These are phyloP conservation scores for Crassisporium funariophilum DNA, from an alignment of 768 basidiomycete genomes.

Conservation along the genomic window DNA sequence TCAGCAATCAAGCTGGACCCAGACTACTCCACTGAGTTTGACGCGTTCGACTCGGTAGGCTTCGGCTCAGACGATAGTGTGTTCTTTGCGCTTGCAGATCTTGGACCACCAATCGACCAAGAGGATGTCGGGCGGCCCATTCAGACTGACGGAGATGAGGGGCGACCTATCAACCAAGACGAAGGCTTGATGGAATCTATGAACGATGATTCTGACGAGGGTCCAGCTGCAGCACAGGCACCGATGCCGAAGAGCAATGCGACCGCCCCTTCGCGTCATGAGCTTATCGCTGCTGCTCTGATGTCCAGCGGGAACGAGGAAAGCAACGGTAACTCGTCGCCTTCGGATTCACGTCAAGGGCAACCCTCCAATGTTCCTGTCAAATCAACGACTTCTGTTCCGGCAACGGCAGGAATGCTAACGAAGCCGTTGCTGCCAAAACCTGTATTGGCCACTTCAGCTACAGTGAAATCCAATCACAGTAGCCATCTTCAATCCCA, in stretches of 20 bases:
- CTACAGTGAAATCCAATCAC: too few species aligned
- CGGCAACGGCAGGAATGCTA: slow-evolving; percentile 2
- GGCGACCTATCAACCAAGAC: slow-evolving; percentile 46
- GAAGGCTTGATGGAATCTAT: slow-evolving; percentile 32
- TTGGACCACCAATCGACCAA: slow-evolving; percentile 44
- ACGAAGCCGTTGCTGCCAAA: not conserved
- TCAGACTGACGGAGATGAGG: slow-evolving; percentile 35
- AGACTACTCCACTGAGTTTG: slow-evolving; percentile 10
- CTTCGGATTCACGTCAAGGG: not conserved
- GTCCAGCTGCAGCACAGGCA: slow-evolving; percentile 3
- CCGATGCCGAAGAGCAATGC: not conserved
- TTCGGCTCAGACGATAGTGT: slow-evolving; percentile 70
- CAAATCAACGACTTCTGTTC: not conserved
- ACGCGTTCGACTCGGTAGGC: slow-evolving; percentile 45
- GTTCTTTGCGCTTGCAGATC: slow-evolving; percentile 58
- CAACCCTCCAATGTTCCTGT: not conserved
- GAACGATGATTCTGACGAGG: slow-evolving; percentile 15
- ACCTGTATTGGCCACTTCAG: too few species aligned
- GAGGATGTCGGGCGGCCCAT: slow-evolving; percentile 48
- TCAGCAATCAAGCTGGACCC: not conserved
- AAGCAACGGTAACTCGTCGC: too few species aligned
- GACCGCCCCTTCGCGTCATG: slow-evolving; percentile 13
- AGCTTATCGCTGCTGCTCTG: slow-evolving; percentile 22
- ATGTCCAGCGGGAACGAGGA: not conserved
- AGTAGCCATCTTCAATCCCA: too few species aligned